Base-by-base conservation (phyloP, 2,329 filamentous ascomycete genomes). In the Plectosphaerella sp. region DNA sequence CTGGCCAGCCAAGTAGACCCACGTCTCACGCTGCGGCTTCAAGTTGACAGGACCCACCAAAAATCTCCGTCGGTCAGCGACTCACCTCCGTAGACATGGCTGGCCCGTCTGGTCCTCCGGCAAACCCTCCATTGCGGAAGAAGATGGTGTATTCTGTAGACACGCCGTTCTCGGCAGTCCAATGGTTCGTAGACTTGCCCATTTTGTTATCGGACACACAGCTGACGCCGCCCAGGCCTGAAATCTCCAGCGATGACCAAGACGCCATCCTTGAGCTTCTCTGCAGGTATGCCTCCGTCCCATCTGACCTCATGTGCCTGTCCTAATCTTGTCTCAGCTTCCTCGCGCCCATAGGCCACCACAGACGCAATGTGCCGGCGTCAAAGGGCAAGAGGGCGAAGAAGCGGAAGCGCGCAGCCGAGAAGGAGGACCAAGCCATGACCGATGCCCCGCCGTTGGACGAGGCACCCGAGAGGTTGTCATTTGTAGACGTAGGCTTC, bases 181-280 rank as follows among this genome's bases (percentile, higher is more conserved):
- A 76, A 64, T 88, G 85, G 87, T 88, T 66, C 42, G 71, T 45
- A n/a, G 5, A 14, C 2, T 12, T 2, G 5, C 25, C n/a, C 50
- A 25, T 15, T 12, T 2, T 3, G n/a, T n/a, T 3, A 12, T 11
- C 24, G n/a, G 43, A 12, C 3, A 2, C 15, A 15, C 45, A 5
- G 28, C 47, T 55, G 16, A 57, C 9, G 22, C 22, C 16, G n/a
- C 5, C 6, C 47, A 90, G 87, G 85, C 87, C 87, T 8, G 66
- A 75, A 42, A 75, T 88, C 43, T 72, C 74, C 2, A 62, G 69
- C 16, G 71, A 81, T 47, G 75, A 88, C 49, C 84, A 88, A 65
- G 78, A 85, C 49, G 74, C 76, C 4, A 85, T 89, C 37, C 63
- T 89, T 10, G 84, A 88, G 56, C 72, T 90, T 47, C 72, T 89